A percentile compares a stretch with the other conserved stretches of the same genome.
Conservation (phyloP, 1,284 basidiomycete genomes). For the Apiotrichum gamsii region DNA sequence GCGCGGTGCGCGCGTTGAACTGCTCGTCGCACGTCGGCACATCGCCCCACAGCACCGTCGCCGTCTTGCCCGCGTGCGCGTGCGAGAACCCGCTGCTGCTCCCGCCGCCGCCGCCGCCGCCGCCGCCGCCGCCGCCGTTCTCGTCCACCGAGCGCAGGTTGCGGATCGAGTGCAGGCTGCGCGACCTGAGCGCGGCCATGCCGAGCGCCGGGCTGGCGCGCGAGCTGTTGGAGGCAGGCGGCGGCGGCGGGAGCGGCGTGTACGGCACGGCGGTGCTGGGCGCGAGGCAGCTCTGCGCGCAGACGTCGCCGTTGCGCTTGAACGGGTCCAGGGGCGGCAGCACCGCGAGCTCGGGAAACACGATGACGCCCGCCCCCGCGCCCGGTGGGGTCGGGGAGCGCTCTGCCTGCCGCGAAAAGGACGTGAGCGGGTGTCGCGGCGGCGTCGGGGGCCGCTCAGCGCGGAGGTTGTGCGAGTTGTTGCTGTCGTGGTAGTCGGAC, state of each 20-base stretch:
- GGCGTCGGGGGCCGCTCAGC: slow-evolving; percentile 9
- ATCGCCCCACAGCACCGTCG: slow-evolving; percentile 7
- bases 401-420: not conserved
- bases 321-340: slow-evolving; percentile 9
- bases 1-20: not conserved
- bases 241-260: slow-evolving; percentile 9
- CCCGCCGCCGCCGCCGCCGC: too few species aligned
- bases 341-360: slow-evolving; percentile 20
- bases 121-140: slow-evolving; percentile 1
- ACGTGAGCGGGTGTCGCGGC: slow-evolving; percentile 9
- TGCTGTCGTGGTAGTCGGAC: not conserved
- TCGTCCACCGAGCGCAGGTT: slow-evolving; percentile 5
- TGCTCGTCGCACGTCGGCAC: slow-evolving; percentile 12
- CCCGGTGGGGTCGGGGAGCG: not conserved
- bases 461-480: not conserved
- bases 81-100: slow-evolving; percentile 6
- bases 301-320: slow-evolving; percentile 13
- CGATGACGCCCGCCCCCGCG: slow-evolving; percentile 15
- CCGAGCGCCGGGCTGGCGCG: too few species aligned
- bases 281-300: slow-evolving; percentile 14
- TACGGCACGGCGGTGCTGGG: slow-evolving; percentile 14
- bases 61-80: not conserved
- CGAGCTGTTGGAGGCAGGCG: not conserved
- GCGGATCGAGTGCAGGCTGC: slow-evolving; percentile 5
- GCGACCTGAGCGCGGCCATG: not conserved